Percentiles rank a stretch among this genome's conserved stretches.
Evolutionary conservation across 495 filamentous ascomycete genomes (phyloP).

Genomic region (Daldinia concentrica): DNA sequence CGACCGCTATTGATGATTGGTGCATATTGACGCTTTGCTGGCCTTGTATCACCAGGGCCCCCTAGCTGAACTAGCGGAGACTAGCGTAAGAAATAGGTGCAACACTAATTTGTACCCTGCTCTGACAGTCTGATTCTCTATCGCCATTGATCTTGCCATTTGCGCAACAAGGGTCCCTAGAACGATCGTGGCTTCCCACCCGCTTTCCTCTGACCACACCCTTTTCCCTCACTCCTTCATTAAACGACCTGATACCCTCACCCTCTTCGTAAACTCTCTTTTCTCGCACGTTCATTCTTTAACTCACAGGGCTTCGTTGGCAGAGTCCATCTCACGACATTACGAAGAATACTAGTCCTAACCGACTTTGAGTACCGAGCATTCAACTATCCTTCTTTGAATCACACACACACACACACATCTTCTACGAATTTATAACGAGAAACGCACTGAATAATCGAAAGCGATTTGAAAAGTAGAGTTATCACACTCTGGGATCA

Average conservation of each 20-base stretch:
- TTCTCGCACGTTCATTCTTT: conserved; percentile 30
- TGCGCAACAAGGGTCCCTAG: conserved; percentile 32
- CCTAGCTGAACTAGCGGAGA: conserved; percentile 25
- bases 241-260: conserved; percentile 39
- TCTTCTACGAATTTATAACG: conserved; percentile 23
- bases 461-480: conserved; percentile 24
- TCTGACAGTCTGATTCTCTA: conserved; percentile 25
- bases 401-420: conserved; percentile 28
- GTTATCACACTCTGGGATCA: conserved; percentile 5
- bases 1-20: conserved; percentile 28
- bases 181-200: conserved; percentile 38
- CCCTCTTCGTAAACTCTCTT: conserved; percentile 16
- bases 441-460: conserved; percentile 25
- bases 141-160: conserved; percentile 38
- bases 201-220: conserved; percentile 29
- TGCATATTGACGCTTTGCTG: conserved; percentile 30
- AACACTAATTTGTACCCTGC: conserved; percentile 34
- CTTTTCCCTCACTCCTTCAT: conserved; percentile 42
- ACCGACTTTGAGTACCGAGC: conserved; percentile 54
- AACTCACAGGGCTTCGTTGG: conserved; percentile 63
- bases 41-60: conserved; percentile 17
- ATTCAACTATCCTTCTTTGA: conserved; percentile 54
- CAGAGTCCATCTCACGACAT: conserved; percentile 59
- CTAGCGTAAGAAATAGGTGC: conserved; percentile 34
- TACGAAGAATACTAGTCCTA: conserved; percentile 38